Evolutionary conservation across 352 stramenopile species (phyloP).

Genomic region (Thalassiosira mediterranea): DNA sequence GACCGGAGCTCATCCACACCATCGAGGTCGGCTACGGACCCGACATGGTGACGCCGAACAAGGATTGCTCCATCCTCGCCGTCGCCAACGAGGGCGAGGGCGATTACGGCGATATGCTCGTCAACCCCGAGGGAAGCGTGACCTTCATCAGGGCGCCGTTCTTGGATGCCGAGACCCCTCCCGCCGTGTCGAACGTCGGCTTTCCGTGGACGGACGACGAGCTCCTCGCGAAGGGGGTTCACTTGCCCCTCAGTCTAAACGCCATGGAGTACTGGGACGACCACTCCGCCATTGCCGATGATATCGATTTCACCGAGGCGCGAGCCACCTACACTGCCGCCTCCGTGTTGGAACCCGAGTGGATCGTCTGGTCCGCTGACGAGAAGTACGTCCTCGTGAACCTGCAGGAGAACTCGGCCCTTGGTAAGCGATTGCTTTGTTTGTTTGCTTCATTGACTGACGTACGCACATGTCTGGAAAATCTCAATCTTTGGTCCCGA

Average conservation of each 20-base stretch:
- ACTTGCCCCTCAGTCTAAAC: conserved; percentile 52
- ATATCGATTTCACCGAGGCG: conserved; percentile 36
- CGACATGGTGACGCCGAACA: conserved; percentile 37
- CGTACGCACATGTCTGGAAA: no score
- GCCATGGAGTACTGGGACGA: conserved; percentile 55
- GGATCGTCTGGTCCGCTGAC: conserved; percentile 50
- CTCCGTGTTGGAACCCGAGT: conserved; percentile 52
- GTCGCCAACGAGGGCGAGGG: conserved; percentile 59
- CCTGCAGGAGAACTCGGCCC: conserved; percentile 64
- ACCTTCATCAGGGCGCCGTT: conserved; percentile 27
- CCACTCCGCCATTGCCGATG: conserved; percentile 31
- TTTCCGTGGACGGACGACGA: conserved; percentile 54
- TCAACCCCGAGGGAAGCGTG: conserved; percentile 46
- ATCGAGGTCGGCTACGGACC: conserved; percentile 46
- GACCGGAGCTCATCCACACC: conserved; percentile 23
- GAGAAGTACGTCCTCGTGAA: conserved; percentile 56
- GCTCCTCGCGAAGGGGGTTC: conserved; percentile 40
- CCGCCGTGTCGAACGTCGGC: conserved; percentile 15
- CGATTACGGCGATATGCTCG: conserved; percentile 26
- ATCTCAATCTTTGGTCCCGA: no score
- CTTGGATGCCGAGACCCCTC: conserved; percentile 15
- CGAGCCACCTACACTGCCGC: conserved; percentile 46
- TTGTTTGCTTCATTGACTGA: no score
- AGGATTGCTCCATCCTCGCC: conserved; percentile 47
- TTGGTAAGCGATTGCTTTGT: no score